Evolutionary conservation across 257 asterid species (phyloP).

Genomic region (Orobanche coerulescens): DNA sequence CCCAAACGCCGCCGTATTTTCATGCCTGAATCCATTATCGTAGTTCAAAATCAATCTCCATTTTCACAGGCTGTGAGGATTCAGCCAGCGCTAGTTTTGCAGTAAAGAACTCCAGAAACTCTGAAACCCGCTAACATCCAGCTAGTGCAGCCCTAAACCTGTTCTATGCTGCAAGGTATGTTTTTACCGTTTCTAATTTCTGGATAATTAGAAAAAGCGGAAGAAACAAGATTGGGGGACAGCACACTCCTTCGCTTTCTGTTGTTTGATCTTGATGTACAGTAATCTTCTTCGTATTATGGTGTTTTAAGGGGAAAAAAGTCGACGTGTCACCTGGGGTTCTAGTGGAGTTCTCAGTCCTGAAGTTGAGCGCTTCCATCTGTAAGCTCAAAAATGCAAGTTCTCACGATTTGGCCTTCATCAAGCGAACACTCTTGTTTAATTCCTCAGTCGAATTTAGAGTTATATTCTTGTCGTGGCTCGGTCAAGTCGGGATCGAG

Average conservation of each 20-base stretch:
- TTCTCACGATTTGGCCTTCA: slow-evolving; percentile 52
- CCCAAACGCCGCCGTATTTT: slow-evolving; percentile 18
- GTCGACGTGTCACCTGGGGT: slow-evolving; percentile 10
- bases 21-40: neutral
- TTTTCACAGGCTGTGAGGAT: slow-evolving; percentile 29
- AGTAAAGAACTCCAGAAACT: neutral
- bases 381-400: slow-evolving; percentile 53
- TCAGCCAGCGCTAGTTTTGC: slow-evolving; percentile 21
- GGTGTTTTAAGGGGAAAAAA: neutral
- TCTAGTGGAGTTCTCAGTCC: slow-evolving; percentile 16
- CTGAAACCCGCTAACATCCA: slow-evolving; percentile 14
- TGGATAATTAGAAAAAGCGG: neutral
- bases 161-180: slow-evolving; percentile 20
- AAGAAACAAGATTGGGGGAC: neutral
- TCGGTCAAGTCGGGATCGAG: slow-evolving; percentile 29
- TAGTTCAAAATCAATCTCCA: slow-evolving; percentile 8
- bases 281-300: neutral
- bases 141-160: neutral
- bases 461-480: slow-evolving; percentile 25
- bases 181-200: slow-evolving; percentile 4
- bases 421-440: slow-evolving; percentile 35
- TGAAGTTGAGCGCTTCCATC: slow-evolving; percentile 13
- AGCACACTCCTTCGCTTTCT: neutral
- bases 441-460: slow-evolving; percentile 38
- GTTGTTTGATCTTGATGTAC: slow-evolving; percentile 6